Evolutionary conservation across 257 asterid genomes (phyloP), one percentile per base, ranked within the genome.

Genomic region (Cinchona pubescens): DNA sequence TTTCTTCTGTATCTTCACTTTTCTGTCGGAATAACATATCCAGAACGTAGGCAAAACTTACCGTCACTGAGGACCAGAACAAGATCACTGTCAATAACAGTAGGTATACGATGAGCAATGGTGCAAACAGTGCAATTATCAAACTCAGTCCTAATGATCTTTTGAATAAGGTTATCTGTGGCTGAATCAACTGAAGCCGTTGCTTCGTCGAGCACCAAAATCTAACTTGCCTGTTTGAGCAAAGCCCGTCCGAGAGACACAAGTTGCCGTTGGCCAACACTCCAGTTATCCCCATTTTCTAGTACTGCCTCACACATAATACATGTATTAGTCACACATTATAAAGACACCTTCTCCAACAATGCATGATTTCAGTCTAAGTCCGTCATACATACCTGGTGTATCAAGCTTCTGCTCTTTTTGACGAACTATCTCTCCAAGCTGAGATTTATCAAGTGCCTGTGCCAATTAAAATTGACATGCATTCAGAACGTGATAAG

Each of bases 61-160:
- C 98, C 98, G 69, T 94, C 98, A 82, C 96, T 92, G 82, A 94
- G 98, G 86, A 94, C 97, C 82, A 93, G 89, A 77, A 93, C 98
- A 58, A 93, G 87, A 81, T 93, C 98, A 45, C 98, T 93, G 69
- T 94, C 98, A 66, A 94, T 94, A 76, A 94, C 97, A 42, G 98
- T 94, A 29, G 98, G 98, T 45, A 94, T 92, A 51, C 99, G 99
- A 76, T 94, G 99, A 74, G 99, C 99, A 70, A 94, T 90, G 13
- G 99, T 94, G 69, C 93, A 90, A 51, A 94, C 99, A 7, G 99
- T 94, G 85, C 99, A 92, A 76, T 90, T 82, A 83, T 85, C 73
- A 42, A 94, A 94, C 79, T 94, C 99, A 0, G 94, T 88, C 85
- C 97, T 88, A 56, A 94, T 90, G 43, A 94, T 92, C 90, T 92